These are phyloP conservation scores for Xylaria palmicola DNA, from an alignment of 495 filamentous ascomycete species.

Conservation along the genomic window DNA sequence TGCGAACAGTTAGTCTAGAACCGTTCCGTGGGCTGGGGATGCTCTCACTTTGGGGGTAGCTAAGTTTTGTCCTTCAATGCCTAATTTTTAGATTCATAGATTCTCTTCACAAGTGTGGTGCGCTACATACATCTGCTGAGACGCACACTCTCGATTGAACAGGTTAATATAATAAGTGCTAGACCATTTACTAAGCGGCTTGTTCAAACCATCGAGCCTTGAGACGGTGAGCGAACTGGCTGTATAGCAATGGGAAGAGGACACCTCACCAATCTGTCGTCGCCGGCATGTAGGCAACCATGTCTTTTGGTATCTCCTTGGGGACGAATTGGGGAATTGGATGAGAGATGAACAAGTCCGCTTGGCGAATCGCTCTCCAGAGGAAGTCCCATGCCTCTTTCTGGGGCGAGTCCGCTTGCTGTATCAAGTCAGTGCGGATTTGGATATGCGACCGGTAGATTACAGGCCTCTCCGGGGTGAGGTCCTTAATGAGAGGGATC, in stretches of 20 bases:
- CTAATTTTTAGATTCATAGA: conserved; percentile 9
- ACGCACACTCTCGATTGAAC: conserved; percentile 66
- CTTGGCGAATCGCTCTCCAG: conserved; percentile 67
- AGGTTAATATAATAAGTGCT: conserved; percentile 70
- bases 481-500: conserved; percentile 71
- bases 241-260: background rate
- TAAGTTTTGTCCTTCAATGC: conserved; percentile 56
- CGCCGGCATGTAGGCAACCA: conserved; percentile 77
- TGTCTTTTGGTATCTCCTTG: conserved; percentile 59
- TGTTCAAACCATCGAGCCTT: conserved; percentile 85
- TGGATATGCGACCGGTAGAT: conserved; percentile 85
- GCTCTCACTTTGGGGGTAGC: conserved; percentile 60
- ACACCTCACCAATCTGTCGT: conserved; percentile 72
- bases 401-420: conserved; percentile 62
- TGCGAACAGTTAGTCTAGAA: conserved; percentile 22
- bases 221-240: background rate
- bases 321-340: conserved; percentile 80
- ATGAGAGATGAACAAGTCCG: conserved; percentile 83
- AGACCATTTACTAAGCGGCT: conserved; percentile 72
- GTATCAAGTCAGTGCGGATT: conserved; percentile 72
- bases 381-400: conserved; percentile 75
- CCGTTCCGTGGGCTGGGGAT: background rate
- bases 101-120: background rate
- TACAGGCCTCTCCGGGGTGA: conserved; percentile 72
- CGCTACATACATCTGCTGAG: conserved; percentile 52